A percentile compares a stretch with the other conserved stretches of the same genome.
Conservation (phyloP, 345 rosid species). For the Toxicodendron radicans region DNA sequence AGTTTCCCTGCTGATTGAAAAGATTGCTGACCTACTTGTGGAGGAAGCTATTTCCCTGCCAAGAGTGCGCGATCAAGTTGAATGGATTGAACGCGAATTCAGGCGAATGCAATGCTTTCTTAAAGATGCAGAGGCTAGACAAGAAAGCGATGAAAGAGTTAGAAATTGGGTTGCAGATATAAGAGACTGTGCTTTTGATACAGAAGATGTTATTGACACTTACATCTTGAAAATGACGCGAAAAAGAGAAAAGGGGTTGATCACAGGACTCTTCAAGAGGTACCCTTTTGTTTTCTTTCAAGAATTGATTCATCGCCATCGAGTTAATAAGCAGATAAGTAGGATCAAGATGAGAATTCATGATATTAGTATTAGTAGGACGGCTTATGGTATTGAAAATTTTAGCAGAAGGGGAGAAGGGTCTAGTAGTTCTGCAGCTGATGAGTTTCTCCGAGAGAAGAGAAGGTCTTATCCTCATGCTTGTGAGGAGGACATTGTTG, state of each 20-base stretch:
- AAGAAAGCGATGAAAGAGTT: conserved; percentile 21
- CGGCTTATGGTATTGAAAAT: conserved; percentile 24
- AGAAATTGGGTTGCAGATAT: conserved; percentile 27
- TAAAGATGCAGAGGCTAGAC: conserved; percentile 26
- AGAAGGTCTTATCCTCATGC: conserved; percentile 21
- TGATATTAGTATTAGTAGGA: conserved; percentile 16
- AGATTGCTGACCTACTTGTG: conserved; percentile 16
- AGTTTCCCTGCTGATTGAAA: conserved; percentile 19
- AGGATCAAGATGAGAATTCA: conserved; percentile 19
- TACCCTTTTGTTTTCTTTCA: conserved; percentile 9
- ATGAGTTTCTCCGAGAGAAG: conserved; percentile 2
- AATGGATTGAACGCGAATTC: conserved; percentile 20
- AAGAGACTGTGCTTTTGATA: conserved; percentile 24
- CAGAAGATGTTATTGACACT: conserved; percentile 27
- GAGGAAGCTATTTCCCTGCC: conserved; percentile 19
- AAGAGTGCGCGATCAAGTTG: conserved; percentile 13
- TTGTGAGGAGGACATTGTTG: conserved; percentile 27
- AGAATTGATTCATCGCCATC: conserved; percentile 17
- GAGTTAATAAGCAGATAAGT: conserved; percentile 17
- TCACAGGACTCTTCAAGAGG: not conserved
- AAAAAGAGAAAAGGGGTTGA: not conserved
- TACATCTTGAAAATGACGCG: conserved; percentile 13
- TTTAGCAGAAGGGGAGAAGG: conserved; percentile 6
- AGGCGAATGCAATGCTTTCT: conserved; percentile 27
- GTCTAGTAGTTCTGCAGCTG: not conserved